Base-by-base conservation (phyloP, 805 yeast genomes). In the Citeromyces nyonsensis region DNA sequence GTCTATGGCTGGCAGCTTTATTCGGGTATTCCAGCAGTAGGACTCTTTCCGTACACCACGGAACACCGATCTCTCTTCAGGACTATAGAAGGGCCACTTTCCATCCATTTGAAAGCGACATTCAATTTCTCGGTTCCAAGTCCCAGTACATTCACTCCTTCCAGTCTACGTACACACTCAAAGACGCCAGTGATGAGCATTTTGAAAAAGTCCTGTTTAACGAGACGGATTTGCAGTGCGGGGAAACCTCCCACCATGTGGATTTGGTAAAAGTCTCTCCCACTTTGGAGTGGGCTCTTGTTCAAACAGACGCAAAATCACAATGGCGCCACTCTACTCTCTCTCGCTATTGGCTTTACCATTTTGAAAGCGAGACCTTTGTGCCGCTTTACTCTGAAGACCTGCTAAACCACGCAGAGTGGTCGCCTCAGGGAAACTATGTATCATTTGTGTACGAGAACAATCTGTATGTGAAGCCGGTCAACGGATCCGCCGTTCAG, bases 271-370 rank as follows among this genome's bases (percentile, higher is more conserved):
- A 57, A 1, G 79, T 85, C 3, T 75, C 85, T 24, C 83, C 86
- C 27, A 68, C 80, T 51, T 58, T 80, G 45, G 49, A 56, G 24
- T 57, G 53, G 38, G 78, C 82, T 0, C 44, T 80, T 24, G 50
- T 81, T 15, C 65, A 69, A 35, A 71, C 86, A 1, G 63, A 77
- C 35, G 38, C 41, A 12, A 45, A 51, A n/a, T 43, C 45, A 15
- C 66, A 70, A 43, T 83, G 74, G 66, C 64, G 95, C 40, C 84
- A 83, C 47, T 82, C 94, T 0, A 55, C 73, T 1, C 54, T 51
- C 28, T 76, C 76, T 0, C 42, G 54, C 14, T 79, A 69, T 52
- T 83, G 82, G 77, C 30, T 81, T 3, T 59, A 67, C 33, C 74
- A 80, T 37, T 22, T 20, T 25, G 25, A 30, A 11, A 32, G 40